Percentiles rank a stretch among this genome's conserved stretches.
phyloP scores from a whole-genome alignment of 2,329 filamentous ascomycete genomes.

The Trichoderma harzianum region DNA sequence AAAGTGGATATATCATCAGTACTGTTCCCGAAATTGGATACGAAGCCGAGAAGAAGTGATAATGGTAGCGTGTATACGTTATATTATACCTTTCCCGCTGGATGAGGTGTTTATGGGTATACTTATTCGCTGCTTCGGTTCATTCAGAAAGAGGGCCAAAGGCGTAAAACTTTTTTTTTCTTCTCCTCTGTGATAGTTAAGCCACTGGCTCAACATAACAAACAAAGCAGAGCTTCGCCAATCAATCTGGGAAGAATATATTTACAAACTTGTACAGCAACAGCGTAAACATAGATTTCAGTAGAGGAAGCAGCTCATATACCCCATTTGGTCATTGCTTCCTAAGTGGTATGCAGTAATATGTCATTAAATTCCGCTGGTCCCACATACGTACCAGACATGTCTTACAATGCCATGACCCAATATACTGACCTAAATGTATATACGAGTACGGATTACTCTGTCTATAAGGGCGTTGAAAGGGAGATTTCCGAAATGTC shows the following conservation, averaged over 20 bases:
- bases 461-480: not conserved
- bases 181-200: not conserved
- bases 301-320: not conserved
- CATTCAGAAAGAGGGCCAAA: not conserved
- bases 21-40: not conserved
- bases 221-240: not conserved
- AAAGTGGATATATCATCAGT: not conserved
- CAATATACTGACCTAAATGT: not conserved
- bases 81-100: rapidly evolving
- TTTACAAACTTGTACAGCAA: not conserved
- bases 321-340: not conserved
- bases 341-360: not conserved
- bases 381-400: not conserved
- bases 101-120: not conserved
- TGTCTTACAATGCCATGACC: not conserved
- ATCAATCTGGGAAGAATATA: not conserved
- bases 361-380: not conserved
- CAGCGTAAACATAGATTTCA: not conserved
- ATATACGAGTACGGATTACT: not conserved
- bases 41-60: not conserved
- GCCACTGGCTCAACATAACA: rapidly evolving
- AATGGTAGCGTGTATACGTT: not conserved
- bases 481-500: not conserved
- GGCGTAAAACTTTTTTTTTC: not conserved
- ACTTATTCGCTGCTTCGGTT: not conserved